Evolutionary conservation across 1,284 basidiomycete species (phyloP).

Genomic region (Apiotrichum akiyoshidainum): DNA sequence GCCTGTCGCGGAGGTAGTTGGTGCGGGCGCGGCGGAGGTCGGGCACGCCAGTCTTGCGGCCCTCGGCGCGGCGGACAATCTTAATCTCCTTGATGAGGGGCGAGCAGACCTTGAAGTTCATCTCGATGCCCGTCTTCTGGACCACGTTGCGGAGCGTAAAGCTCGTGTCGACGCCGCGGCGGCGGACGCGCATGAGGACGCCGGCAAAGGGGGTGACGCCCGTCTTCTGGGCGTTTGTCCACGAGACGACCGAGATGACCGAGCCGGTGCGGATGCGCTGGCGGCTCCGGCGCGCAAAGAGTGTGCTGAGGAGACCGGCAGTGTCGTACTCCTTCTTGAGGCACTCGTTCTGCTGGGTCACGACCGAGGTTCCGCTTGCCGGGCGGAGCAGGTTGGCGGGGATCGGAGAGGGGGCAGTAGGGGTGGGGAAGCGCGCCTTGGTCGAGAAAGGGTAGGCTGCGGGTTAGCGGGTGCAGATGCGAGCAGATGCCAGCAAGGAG

Average conservation of each 20-base stretch:
- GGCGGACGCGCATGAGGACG: constrained; percentile 72
- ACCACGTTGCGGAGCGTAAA: constrained; percentile 83
- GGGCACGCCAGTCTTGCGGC: constrained; percentile 33
- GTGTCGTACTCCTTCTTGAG: constrained; percentile 67
- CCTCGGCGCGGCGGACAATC: constrained; percentile 53
- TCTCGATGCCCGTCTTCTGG: constrained; percentile 82
- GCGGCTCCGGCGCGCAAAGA: constrained; percentile 68
- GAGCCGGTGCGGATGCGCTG: constrained; percentile 71
- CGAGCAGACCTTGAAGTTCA: constrained; percentile 78
- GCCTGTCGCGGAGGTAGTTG: constrained; percentile 48
- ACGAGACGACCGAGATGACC: constrained; percentile 66
- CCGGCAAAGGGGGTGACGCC: constrained; percentile 72
- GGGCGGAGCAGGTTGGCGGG: constrained; percentile 51
- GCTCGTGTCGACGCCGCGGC: constrained; percentile 75
- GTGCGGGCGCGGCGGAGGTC: constrained; percentile 45
- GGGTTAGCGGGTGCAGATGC: background rate
- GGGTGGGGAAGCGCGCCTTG: constrained; percentile 59
- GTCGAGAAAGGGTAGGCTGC: constrained; percentile 70
- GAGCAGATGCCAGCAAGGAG: too few species aligned
- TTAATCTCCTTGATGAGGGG: constrained; percentile 82
- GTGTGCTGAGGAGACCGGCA: constrained; percentile 60
- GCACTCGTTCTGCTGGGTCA: constrained; percentile 67
- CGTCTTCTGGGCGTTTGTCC: constrained; percentile 56
- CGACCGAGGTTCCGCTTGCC: constrained; percentile 67
- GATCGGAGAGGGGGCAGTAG: constrained; percentile 51